Percentiles rank a stretch among this genome's conserved stretches.
phyloP scores from a whole-genome alignment of 2,329 filamentous ascomycete genomes.

The Diaporthe longicolla region DNA sequence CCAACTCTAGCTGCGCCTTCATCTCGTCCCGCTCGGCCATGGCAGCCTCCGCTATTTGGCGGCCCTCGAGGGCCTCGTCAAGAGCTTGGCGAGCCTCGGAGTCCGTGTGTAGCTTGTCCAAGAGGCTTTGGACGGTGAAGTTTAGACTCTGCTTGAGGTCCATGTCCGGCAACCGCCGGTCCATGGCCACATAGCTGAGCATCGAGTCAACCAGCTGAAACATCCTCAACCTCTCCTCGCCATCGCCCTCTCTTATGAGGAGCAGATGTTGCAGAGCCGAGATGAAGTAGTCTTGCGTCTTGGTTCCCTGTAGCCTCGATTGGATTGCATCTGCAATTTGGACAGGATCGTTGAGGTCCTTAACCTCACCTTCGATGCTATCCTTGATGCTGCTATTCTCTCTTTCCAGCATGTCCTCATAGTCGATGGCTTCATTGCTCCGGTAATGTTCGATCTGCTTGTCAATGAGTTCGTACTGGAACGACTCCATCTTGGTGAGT shows the following conservation, averaged over 20 bases:
- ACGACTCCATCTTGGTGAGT: constrained; percentile 95
- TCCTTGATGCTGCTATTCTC: constrained; percentile 94
- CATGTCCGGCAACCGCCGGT: constrained; percentile 93
- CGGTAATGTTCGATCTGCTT: constrained; percentile 97
- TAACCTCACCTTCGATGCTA: constrained; percentile 85
- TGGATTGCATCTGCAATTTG: constrained; percentile 97
- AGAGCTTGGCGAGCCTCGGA: constrained; percentile 92
- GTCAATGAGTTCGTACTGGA: constrained; percentile 98
- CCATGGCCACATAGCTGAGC: constrained; percentile 99
- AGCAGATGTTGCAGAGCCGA: constrained; percentile 96
- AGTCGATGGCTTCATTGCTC: constrained; percentile 96
- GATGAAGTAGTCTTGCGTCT: constrained; percentile 94
- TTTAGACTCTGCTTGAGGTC: constrained; percentile 98
- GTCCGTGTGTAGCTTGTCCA: constrained; percentile 97
- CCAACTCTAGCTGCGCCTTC: constrained; percentile 87
- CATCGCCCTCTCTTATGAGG: constrained; percentile 90
- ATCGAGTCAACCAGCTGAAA: constrained; percentile 99
- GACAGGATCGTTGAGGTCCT: constrained; percentile 91
- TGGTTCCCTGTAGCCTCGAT: constrained; percentile 83
- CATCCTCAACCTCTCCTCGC: constrained; percentile 92
- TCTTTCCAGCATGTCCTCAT: constrained; percentile 94
- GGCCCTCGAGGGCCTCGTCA: constrained; percentile 90
- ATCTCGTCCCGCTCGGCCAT: constrained; percentile 98
- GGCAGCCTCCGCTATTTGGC: constrained; percentile 94
- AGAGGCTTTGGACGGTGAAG: constrained; percentile 94